phyloP scores from a whole-genome alignment of 345 rosid species.

The Acer saccharum region DNA sequence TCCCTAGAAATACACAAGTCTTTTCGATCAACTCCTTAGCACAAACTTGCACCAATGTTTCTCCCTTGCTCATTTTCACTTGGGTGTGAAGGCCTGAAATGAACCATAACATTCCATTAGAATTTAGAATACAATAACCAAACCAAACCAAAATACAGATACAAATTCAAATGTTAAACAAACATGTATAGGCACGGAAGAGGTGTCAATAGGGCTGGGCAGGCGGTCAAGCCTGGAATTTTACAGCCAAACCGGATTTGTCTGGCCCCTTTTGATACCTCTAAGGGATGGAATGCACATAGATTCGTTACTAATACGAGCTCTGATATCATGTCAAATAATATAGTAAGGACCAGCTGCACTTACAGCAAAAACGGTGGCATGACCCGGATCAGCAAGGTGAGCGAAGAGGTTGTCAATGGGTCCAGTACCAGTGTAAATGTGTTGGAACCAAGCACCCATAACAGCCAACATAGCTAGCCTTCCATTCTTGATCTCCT shows the following conservation, averaged over 20 bases:
- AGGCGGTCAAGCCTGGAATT: too few relatives aligned
- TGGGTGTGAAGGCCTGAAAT: conserved; percentile 81
- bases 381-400: conserved; percentile 98
- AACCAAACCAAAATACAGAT: background rate
- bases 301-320: too few relatives aligned
- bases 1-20: conserved; percentile 25
- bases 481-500: conserved; percentile 96
- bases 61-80: conserved; percentile 46
- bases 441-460: conserved; percentile 99
- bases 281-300: too few relatives aligned
- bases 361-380: conserved; percentile 87
- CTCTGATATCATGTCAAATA: too few relatives aligned
- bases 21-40: conserved; percentile 13
- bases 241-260: too few relatives aligned
- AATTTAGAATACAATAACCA: background rate
- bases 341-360: background rate
- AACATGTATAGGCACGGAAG: too few relatives aligned
- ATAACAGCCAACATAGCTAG: conserved; percentile 98
- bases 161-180: too few relatives aligned
- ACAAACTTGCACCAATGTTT: conserved; percentile 2
- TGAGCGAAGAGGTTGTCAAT: conserved; percentile 96
- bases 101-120: conserved; percentile 9
- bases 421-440: conserved; percentile 96
- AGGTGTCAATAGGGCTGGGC: too few relatives aligned
- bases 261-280: too few relatives aligned